These are phyloP conservation scores for Glycine latifolia DNA, from an alignment of 306 rosid genomes.

Conservation along the genomic window DNA sequence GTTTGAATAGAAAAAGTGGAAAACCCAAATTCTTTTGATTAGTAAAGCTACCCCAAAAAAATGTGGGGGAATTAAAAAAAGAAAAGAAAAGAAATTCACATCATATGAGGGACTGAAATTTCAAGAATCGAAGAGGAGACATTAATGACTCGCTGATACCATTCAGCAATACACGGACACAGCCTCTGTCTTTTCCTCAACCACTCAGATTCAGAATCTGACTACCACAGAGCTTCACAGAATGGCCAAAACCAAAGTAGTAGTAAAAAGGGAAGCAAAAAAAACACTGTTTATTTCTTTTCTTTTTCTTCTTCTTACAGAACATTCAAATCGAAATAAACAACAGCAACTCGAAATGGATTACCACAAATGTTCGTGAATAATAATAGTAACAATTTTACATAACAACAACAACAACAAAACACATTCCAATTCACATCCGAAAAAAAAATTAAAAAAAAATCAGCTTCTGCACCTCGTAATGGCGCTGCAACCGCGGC, in stretches of 20 bases:
- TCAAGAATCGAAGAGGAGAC: conserved; percentile 3
- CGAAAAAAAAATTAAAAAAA: not conserved
- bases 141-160: conserved; percentile 23
- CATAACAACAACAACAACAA: conserved; percentile 45
- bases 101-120: not conserved
- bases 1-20: not conserved
- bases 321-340: conserved; percentile 4
- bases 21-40: not conserved
- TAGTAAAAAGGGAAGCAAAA: not conserved
- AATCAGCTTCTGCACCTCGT: conserved; percentile 92
- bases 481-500: conserved; percentile 89
- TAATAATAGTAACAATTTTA: conserved; percentile 12
- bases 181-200: not conserved
- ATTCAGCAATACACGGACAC: conserved; percentile 22
- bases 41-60: not conserved
- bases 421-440: conserved; percentile 46
- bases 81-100: not conserved
- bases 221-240: not conserved
- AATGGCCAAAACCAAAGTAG: not conserved
- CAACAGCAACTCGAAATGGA: not conserved
- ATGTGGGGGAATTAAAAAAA: not conserved
- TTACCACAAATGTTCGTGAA: conserved; percentile 28
- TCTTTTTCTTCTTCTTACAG: not conserved
- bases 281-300: not conserved
- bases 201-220: conserved; percentile 21